Evolutionary conservation across 768 basidiomycete genomes (phyloP).

Genomic region (Russula dissimulans): DNA sequence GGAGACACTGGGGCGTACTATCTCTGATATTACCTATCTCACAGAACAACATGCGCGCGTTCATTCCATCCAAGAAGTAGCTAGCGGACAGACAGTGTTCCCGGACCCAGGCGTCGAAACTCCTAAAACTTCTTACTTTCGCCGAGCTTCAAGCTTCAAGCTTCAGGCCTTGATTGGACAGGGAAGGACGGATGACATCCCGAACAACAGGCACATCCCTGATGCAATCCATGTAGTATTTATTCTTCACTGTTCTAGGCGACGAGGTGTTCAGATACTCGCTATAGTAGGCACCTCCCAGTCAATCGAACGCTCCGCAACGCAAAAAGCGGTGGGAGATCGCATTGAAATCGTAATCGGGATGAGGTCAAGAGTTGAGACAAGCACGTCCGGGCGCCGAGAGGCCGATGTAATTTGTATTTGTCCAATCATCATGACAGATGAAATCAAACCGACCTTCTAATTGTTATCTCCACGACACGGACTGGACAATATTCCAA

Average conservation of each 20-base stretch:
- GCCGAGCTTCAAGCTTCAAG: conserved; percentile 66
- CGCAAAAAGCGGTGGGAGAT: conserved; percentile 67
- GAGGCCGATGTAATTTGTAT: neutral
- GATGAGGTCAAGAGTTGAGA: neutral
- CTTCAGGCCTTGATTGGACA: conserved; percentile 62
- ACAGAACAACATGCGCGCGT: neutral
- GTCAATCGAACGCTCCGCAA: conserved; percentile 39
- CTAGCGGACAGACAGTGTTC: neutral
- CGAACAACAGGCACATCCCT: conserved; percentile 68
- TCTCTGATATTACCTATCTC: neutral
- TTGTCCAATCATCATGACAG: no score
- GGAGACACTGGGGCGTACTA: neutral
- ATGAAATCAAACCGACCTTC: no score
- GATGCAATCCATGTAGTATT: conserved; percentile 51
- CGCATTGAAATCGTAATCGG: neutral
- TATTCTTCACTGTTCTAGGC: neutral
- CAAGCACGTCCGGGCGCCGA: no score
- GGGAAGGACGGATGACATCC: conserved; percentile 63
- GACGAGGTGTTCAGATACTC: neutral
- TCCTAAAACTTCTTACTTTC: conserved; percentile 44
- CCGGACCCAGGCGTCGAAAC: neutral
- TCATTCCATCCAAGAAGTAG: neutral
- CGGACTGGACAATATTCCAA: no score
- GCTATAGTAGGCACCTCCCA: conserved; percentile 44
- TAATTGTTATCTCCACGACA: no score